A percentile compares a stretch with the other conserved stretches of the same genome.
Evolutionary conservation across 179 eudicot genomes (phyloP).

Genomic region (Silene noctiflora): DNA sequence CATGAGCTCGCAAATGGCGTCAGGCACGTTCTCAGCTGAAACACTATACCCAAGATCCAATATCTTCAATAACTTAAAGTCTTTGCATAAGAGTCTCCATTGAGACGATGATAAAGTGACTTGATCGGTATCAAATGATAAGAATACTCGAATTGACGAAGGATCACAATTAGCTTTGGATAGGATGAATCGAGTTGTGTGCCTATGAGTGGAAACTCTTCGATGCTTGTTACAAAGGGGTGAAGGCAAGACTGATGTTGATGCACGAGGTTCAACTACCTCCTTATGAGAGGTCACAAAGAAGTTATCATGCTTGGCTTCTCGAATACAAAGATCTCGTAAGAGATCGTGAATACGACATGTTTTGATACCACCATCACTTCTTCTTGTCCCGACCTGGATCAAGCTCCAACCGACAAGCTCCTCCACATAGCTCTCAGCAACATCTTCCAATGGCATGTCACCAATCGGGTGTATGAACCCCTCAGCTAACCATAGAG

Average conservation of each 20-base stretch:
- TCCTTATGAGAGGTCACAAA: not conserved
- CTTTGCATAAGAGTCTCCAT: too few relatives aligned
- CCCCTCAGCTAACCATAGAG: constrained; percentile 37
- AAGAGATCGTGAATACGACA: constrained; percentile 32
- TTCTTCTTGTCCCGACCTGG: constrained; percentile 23
- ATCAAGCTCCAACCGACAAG: constrained; percentile 28
- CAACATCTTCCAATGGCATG: constrained; percentile 24
- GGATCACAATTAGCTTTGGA: not conserved
- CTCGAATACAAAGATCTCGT: not conserved
- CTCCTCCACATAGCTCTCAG: constrained; percentile 25
- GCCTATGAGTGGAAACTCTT: not conserved
- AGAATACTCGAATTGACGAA: not conserved
- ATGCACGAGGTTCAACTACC: not conserved
- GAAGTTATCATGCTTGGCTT: too few relatives aligned
- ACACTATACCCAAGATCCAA: not conserved
- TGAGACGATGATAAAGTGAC: not conserved
- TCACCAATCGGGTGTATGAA: constrained; percentile 22
- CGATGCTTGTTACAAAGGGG: not conserved
- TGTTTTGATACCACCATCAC: constrained; percentile 23
- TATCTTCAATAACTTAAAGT: too few relatives aligned
- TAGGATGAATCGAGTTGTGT: not conserved
- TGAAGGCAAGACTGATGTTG: too few relatives aligned
- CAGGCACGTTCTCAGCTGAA: too few relatives aligned
- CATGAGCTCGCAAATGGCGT: not conserved
- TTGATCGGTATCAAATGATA: not conserved